A percentile compares a stretch with the other conserved stretches of the same genome.
phyloP scores from a whole-genome alignment of 1,139 yeast species.

The Kodamaea fungicola region DNA sequence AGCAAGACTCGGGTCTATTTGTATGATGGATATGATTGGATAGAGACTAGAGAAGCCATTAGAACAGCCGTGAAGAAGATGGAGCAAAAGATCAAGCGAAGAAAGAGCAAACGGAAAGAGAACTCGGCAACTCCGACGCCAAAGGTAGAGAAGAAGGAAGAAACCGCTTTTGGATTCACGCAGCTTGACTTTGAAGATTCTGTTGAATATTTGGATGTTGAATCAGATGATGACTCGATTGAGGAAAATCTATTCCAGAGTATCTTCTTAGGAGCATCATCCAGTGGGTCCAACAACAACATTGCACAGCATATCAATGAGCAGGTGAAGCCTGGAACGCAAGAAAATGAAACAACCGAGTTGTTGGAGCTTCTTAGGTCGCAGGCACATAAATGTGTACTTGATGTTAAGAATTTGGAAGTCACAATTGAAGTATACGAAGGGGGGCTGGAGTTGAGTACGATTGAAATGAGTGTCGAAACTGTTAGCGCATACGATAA shows the following conservation, averaged over 20 bases:
- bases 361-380: constrained; percentile 53
- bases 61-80: constrained; percentile 59
- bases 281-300: constrained; percentile 34
- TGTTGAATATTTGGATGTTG: constrained; percentile 17
- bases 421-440: constrained; percentile 45
- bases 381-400: constrained; percentile 53
- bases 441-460: constrained; percentile 29
- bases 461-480: constrained; percentile 42
- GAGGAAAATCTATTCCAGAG: constrained; percentile 73
- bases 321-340: constrained; percentile 21
- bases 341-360: constrained; percentile 7
- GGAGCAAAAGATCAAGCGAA: constrained; percentile 33
- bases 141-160: background rate
- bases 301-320: constrained; percentile 54
- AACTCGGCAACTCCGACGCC: background rate
- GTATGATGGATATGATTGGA: constrained; percentile 94
- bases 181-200: constrained; percentile 7
- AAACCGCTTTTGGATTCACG: background rate
- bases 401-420: constrained; percentile 54
- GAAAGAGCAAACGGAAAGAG: constrained; percentile 2
- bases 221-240: constrained; percentile 16
- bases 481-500: constrained; percentile 69
- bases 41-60: constrained; percentile 66
- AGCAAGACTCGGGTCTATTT: constrained; percentile 50
- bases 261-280: constrained; percentile 63